Percentiles rank a stretch among this genome's conserved stretches.
Conservation (phyloP, 768 basidiomycete genomes). For the Naganishia onofrii region DNA sequence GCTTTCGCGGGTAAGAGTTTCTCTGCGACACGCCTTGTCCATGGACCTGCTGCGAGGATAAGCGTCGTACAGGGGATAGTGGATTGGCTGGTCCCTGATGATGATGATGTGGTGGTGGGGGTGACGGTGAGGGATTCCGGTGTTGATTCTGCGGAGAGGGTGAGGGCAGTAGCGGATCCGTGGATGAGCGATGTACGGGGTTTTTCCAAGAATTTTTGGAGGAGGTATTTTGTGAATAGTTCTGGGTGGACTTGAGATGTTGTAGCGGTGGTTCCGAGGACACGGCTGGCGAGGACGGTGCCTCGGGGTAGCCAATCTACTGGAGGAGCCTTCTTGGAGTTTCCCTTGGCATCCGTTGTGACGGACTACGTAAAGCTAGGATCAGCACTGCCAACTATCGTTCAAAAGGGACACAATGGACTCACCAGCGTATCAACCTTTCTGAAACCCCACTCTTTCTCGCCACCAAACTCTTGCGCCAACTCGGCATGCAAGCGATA, state of each 20-base stretch:
- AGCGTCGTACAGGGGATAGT: constrained; percentile 64
- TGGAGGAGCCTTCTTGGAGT: constrained; percentile 34
- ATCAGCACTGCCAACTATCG: too few species aligned
- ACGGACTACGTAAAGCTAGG: constrained; percentile 33
- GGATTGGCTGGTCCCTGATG: background rate
- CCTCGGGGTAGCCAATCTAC: constrained; percentile 44
- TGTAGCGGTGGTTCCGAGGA: constrained; percentile 42
- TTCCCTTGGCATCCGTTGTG: constrained; percentile 41
- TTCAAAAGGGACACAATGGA: background rate
- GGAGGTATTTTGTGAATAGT: constrained; percentile 46
- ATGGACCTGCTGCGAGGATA: constrained; percentile 79
- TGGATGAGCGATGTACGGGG: constrained; percentile 41
- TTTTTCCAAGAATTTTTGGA: constrained; percentile 37
- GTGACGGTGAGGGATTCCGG: constrained; percentile 41
- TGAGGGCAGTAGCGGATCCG: constrained; percentile 36
- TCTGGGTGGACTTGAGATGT: constrained; percentile 52
- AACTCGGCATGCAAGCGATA: constrained; percentile 72
- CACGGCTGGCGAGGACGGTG: constrained; percentile 39
- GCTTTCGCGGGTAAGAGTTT: constrained; percentile 46
- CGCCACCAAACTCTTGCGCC: constrained; percentile 67
- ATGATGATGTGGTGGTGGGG: too few species aligned
- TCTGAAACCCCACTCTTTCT: constrained; percentile 77
- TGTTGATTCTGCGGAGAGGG: too few species aligned
- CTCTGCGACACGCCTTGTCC: constrained; percentile 64
- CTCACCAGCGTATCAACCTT: constrained; percentile 57